These are phyloP conservation scores for Auriculariales sp. DNA, from an alignment of 768 basidiomycete species.

Conservation along the genomic window DNA sequence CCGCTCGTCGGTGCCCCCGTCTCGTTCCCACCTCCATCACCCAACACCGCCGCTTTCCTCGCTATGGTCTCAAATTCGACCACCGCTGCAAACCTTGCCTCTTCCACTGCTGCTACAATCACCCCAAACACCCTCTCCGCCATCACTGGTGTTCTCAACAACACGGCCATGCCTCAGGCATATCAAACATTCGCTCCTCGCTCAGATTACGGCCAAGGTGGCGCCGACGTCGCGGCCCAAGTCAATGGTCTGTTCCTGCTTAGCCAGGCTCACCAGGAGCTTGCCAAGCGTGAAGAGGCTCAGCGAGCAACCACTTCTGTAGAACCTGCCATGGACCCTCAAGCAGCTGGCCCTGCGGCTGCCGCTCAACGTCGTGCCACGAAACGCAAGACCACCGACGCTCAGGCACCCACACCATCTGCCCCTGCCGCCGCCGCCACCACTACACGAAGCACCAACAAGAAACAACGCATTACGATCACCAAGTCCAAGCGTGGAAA, in stretches of 20 bases:
- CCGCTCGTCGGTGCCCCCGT: conserved; percentile 63
- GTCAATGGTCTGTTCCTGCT: conserved; percentile 90
- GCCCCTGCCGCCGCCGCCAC: conserved; percentile 13
- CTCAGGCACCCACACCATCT: conserved; percentile 19
- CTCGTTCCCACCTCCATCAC: conserved; percentile 70
- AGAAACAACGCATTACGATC: conserved; percentile 19
- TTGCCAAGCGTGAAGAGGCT: conserved; percentile 86
- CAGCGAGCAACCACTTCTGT: conserved; percentile 23
- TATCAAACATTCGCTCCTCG: background rate
- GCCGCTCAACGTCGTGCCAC: conserved; percentile 34
- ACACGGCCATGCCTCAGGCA: conserved; percentile 12
- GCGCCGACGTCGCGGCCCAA: conserved; percentile 25
- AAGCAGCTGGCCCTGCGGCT: conserved; percentile 14
- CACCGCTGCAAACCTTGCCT: conserved; percentile 13
- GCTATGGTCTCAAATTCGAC: conserved; percentile 67
- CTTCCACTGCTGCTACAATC: conserved; percentile 28
- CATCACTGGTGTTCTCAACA: conserved; percentile 64
- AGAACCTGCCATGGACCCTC: conserved; percentile 16
- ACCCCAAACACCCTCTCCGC: conserved; percentile 64
- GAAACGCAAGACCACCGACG: conserved; percentile 56
- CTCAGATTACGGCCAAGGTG: background rate
- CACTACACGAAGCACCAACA: background rate
- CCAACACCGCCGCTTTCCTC: conserved; percentile 84
- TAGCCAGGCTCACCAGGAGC: conserved; percentile 89
- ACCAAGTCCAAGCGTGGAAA: background rate